These are phyloP conservation scores for Citrus sinensis DNA, from an alignment of 345 rosid genomes.

Conservation along the genomic window DVS_A1.0 CM039163.1:8473501-8474000, in stretches of 20 bases:
- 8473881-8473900: neutral
- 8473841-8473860: no score
- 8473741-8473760: neutral
- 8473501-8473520: no score
- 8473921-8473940: neutral
- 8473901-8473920: neutral
- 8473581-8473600: no score
- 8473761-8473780: neutral
- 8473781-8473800: neutral
- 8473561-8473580: no score
- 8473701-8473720: neutral
- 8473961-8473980: no score
- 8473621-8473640: no score
- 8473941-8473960: no score
- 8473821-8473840: neutral
- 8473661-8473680: neutral
- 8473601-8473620: no score
- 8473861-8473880: neutral
- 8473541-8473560: no score
- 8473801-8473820: neutral
- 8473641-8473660: no score
- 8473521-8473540: no score
- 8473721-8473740: neutral
- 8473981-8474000: no score
- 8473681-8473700: neutral